A percentile compares a stretch with the other conserved stretches of the same genome.
These are phyloP conservation scores for Gracilaria caudata DNA, from an alignment of 23 red algal genomes.

Conservation along the genomic window DNA sequence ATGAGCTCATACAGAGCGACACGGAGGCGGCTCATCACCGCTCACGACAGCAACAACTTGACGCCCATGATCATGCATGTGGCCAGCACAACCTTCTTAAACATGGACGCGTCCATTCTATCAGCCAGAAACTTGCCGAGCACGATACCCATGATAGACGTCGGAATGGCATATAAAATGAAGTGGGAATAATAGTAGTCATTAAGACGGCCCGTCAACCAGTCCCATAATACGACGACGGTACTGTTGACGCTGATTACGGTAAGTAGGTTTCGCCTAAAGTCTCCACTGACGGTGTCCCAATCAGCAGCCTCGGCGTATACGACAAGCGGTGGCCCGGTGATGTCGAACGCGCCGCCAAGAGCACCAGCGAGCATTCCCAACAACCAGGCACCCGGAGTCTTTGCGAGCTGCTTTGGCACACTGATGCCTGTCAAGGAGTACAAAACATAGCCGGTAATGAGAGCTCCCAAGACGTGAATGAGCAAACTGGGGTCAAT, in stretches of 20 bases:
- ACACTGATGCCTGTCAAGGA: slow-evolving; percentile 49
- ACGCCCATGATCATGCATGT: slow-evolving; percentile 81
- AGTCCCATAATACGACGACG: slow-evolving; percentile 67
- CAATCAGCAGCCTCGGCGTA: slow-evolving; percentile 69
- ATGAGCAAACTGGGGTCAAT: slow-evolving; percentile 61
- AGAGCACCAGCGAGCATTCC: slow-evolving; percentile 70
- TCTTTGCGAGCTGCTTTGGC: slow-evolving; percentile 57
- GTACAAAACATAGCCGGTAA: slow-evolving; percentile 74
- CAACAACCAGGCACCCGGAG: slow-evolving; percentile 46
- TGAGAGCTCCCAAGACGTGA: slow-evolving; percentile 65
- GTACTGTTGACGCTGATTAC: slow-evolving; percentile 70
- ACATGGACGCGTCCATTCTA: slow-evolving; percentile 65
- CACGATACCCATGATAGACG: slow-evolving; percentile 43
- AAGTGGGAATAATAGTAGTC: slow-evolving; percentile 82
- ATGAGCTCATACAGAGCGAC: too few species aligned
- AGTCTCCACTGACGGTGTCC: slow-evolving; percentile 63
- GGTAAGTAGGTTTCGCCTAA: slow-evolving; percentile 65
- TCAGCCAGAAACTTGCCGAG: slow-evolving; percentile 50
- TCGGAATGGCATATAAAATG: slow-evolving; percentile 61
- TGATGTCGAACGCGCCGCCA: slow-evolving; percentile 85
- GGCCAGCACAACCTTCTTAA: slow-evolving; percentile 72
- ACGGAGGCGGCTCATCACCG: too few species aligned
- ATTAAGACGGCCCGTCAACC: slow-evolving; percentile 59
- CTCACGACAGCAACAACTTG: slow-evolving; percentile 71
- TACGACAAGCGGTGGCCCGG: slow-evolving; percentile 71